Evolutionary conservation across 2,329 filamentous ascomycete species (phyloP), one percentile per base, ranked within the genome.

Genomic region (Xylariomycetidae sp.): DNA sequence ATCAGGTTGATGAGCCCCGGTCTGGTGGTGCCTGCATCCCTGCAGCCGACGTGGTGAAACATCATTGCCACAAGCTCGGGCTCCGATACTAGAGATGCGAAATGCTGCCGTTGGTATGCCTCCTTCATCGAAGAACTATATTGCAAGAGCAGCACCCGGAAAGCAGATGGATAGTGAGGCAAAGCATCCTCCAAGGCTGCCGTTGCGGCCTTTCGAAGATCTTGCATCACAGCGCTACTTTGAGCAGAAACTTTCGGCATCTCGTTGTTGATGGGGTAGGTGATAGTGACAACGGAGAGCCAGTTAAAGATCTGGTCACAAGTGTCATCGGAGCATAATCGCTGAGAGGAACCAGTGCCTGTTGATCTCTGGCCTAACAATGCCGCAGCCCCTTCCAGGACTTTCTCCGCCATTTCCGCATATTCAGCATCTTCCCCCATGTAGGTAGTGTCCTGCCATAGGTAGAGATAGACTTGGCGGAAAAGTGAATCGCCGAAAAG

Each of bases 11-110:
- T n/a, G n/a, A n/a, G n/a, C n/a, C n/a, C n/a, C n/a, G n/a, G n/a
- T n/a, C n/a, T n/a, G n/a, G n/a, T n/a, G n/a, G n/a, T n/a, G n/a
- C n/a, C n/a, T n/a, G n/a, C n/a, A n/a, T n/a, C n/a, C n/a, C n/a
- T n/a, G n/a, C n/a, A n/a, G n/a, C n/a, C n/a, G n/a, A n/a, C n/a
- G n/a, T n/a, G n/a, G n/a, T n/a, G n/a, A n/a, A n/a, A n/a, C n/a
- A n/a, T n/a, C n/a, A 61, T 58, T 4, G 69, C 57, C 3, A 72
- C 53, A 17, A 58, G 52, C n/a, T 49, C 47, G 7, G 64, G 46
- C 10, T 48, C 43, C 6, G 37, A 25, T 18, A 40, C 39, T 16
- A 55, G 36, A 11, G 46, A 40, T 7, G 37, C 14, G 10, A 33
- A 28, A 3, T 33, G 27, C 10, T 47, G 40, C 6, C 40, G 36